Base-by-base conservation (phyloP, 169 alveolate species). In the Plasmodium coatneyi region DNA sequence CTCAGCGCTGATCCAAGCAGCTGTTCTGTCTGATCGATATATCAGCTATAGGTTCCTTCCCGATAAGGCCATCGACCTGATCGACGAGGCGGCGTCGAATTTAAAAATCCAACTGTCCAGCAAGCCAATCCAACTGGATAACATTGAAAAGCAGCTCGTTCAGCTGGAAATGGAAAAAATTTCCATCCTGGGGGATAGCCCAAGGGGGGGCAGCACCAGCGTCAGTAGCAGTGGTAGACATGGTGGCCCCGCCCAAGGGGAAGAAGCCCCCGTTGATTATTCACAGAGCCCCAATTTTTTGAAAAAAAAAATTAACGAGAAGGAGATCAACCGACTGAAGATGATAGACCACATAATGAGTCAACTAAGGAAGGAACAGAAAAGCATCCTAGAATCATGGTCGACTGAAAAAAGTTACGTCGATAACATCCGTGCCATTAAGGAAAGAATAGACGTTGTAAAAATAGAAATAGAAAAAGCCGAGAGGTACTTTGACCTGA, bases 61-160 rank as follows among this genome's bases (percentile, higher is more conserved):
- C 2, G 98, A 97, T 89, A 97, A 96, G 94, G 98, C 98, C 43
- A 95, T 97, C 14, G 98, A 97, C 70, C 94, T 96, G 7, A 96
- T 97, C 70, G 98, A 97, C 82, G 98, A 97, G 52, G 98, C 98
- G 14, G 98, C 98, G 5, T 98, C 98, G 9, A 95, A 96, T 34
- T 92, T 96, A 28, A 96, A 97, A 66, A 97, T 97, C 28, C 98
- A 97, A 52, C 56, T 96, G 60, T 95, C 97, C 52, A 95, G 98
- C 92, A 96, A 96, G 83, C 98, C 98, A 1, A 96, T 97, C 71
- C 97, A 96, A 52, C 76, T 97, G 36, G 98, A 97, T 43, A 96
- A 93, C 22, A 95, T 97, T 25, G 98, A 97, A 49, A 94, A 98
- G 12, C 97, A 95, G 72, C 83, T 96, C 34, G 71, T 96, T 49